Percentiles rank a stretch among this genome's conserved stretches.
phyloP scores from a whole-genome alignment of 805 yeast genomes.

The Teunomyces barrocoloradensis region DNA sequence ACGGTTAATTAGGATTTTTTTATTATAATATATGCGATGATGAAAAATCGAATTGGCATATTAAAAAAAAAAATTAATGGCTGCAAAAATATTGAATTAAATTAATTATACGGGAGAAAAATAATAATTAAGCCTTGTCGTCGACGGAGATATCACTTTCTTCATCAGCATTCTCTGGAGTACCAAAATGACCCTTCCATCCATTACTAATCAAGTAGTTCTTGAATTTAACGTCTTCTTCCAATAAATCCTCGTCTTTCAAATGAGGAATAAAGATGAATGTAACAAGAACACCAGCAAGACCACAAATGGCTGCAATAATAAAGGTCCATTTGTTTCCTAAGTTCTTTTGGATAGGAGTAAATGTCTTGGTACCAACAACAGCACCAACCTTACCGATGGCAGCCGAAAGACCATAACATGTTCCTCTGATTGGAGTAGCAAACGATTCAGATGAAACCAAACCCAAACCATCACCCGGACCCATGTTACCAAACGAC shows the following conservation, averaged over 20 bases:
- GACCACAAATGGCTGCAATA: constrained; percentile 72
- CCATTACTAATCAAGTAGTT: constrained; percentile 58
- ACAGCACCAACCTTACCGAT: constrained; percentile 86
- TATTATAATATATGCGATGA: background rate
- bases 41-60: background rate
- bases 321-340: constrained; percentile 77
- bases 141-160: background rate
- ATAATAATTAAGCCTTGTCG: background rate
- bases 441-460: constrained; percentile 69
- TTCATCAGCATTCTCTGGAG: constrained; percentile 14
- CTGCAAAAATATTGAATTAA: background rate
- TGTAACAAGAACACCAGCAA: constrained; percentile 59
- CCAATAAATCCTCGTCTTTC: constrained; percentile 64
- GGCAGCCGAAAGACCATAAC: constrained; percentile 75
- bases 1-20: background rate
- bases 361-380: constrained; percentile 70
- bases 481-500: constrained; percentile 71
- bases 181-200: constrained; percentile 52
- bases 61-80: background rate
- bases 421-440: constrained; percentile 73
- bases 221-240: constrained; percentile 62
- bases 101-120: background rate
- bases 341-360: constrained; percentile 60
- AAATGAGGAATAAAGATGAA: constrained; percentile 66
- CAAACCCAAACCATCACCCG: constrained; percentile 74